Conservation (phyloP, 176 grass and related monocot genomes). For the Ananas comosus region DNA sequence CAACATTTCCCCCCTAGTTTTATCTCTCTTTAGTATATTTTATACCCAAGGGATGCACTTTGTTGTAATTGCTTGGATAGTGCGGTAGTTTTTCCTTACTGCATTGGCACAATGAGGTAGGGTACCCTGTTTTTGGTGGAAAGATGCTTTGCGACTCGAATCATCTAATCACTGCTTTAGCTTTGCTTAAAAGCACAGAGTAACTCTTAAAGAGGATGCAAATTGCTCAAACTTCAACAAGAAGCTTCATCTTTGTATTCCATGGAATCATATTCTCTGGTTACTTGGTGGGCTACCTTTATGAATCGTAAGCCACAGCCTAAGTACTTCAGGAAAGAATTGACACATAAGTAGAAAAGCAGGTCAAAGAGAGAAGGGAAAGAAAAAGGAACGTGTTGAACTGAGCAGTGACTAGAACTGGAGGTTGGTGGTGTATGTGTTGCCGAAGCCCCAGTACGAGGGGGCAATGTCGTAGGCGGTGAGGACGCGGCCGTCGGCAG, state of each 20-base stretch:
- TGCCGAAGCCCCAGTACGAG: not conserved
- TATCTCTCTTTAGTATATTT: no score
- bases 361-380: not conserved
- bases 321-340: not conserved
- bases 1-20: no score
- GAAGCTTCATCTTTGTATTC: not conserved
- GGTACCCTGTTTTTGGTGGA: not conserved
- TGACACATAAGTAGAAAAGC: not conserved
- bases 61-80: not conserved
- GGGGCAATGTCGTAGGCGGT: not conserved
- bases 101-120: not conserved
- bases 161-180: not conserved
- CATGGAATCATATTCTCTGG: not conserved
- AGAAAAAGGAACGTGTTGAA: not conserved
- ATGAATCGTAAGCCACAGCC: slow-evolving; percentile 1
- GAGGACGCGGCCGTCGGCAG: not conserved
- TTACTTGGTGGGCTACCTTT: not conserved
- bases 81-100: not conserved
- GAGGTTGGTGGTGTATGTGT: not conserved
- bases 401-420: not conserved
- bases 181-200: not conserved
- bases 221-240: not conserved
- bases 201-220: not conserved
- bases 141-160: not conserved
- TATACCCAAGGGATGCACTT: no score